Base-by-base conservation (phyloP, 2,329 filamentous ascomycete genomes). In the Seiridium unicorne region DNA sequence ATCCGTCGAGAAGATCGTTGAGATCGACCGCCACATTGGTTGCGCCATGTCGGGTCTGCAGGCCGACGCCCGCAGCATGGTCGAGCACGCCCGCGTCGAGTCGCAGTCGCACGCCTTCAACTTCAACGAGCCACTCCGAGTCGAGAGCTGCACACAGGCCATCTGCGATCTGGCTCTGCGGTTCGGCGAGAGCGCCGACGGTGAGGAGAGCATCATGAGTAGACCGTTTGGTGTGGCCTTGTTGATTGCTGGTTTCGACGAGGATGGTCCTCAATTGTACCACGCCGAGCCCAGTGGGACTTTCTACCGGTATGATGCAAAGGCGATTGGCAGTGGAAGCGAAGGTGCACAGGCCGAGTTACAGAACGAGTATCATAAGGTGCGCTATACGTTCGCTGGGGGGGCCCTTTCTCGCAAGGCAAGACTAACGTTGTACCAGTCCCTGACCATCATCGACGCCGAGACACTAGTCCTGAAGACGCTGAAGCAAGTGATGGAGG, bases 401-500 rank as follows among this genome's bases (percentile, higher is more conserved):
- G 18, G 4, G 11, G 35, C 18, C 5, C 49, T 38, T 26, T 13
- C 5, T 18, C 9, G n/a, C 5, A 18, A 5, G 13, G 49, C 32
- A 44, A 31, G 8, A 44, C 51, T 44, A 31, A 55, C 26, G n/a
- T 11, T 4, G 31, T 13, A 48, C 31, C 60, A 90, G 86, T 98
- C 94, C 60, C 84, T 99, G 64, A 97, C 93, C 47, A 89, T 99
- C 64, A 82, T 85, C 60, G 95, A 99, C 74, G 95, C 95, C 61
- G 95, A 99, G 81, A 95, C 93, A 3, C 81, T 99, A 66, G 93
- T 97, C 56, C 83, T 99, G 72, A 98, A 98, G 87, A 99, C 95
- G 44, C 78, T 99, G 76, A 99, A 98, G 85, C 95, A 99, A 81
- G 95, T 99, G 68, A 99, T 99, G 95, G 95, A 99, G 81, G 95